Evolutionary conservation across 768 basidiomycete genomes (phyloP).

Genomic region (Termitomyces sp.): DNA sequence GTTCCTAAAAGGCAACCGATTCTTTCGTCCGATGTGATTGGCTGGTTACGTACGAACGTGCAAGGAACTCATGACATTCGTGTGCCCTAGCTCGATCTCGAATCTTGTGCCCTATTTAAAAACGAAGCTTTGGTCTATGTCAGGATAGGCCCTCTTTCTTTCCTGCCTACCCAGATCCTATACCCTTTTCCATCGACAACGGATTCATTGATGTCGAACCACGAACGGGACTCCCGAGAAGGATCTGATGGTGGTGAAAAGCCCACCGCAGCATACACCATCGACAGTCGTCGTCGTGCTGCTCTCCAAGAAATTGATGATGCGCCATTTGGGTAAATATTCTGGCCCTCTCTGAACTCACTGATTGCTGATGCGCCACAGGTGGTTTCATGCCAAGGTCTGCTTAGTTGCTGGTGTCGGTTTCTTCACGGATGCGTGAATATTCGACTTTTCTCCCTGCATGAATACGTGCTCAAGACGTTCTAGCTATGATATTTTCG

Average conservation of each 20-base stretch:
- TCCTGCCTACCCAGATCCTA: conserved; percentile 3
- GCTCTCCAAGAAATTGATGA: conserved; percentile 87
- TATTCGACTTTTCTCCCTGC: conserved; percentile 1
- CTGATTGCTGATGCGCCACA: conserved; percentile 20
- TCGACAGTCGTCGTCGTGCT: conserved; percentile 72
- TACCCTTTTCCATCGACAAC: not conserved
- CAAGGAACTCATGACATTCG: conserved; percentile 6
- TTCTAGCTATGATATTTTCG: conserved; percentile 77
- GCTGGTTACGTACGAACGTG: conserved; percentile 29
- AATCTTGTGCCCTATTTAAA: conserved; percentile 8
- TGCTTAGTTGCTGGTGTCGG: conserved; percentile 73
- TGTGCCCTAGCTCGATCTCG: conserved; percentile 8
- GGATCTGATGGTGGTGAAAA: conserved; percentile 26
- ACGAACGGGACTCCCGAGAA: conserved; percentile 33
- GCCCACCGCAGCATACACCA: conserved; percentile 33
- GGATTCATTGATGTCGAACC: conserved; percentile 23
- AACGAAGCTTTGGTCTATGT: not conserved
- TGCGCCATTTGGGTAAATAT: conserved; percentile 68
- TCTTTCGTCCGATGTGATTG: conserved; percentile 21
- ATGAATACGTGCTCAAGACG: not conserved
- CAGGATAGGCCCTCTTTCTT: not conserved
- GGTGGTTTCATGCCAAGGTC: conserved; percentile 85
- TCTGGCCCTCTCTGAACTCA: not conserved
- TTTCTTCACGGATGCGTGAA: conserved; percentile 86
- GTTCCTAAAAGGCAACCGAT: conserved; percentile 6